phyloP scores from a whole-genome alignment of 306 rosid species.

The Mimosa pudica region DNA sequence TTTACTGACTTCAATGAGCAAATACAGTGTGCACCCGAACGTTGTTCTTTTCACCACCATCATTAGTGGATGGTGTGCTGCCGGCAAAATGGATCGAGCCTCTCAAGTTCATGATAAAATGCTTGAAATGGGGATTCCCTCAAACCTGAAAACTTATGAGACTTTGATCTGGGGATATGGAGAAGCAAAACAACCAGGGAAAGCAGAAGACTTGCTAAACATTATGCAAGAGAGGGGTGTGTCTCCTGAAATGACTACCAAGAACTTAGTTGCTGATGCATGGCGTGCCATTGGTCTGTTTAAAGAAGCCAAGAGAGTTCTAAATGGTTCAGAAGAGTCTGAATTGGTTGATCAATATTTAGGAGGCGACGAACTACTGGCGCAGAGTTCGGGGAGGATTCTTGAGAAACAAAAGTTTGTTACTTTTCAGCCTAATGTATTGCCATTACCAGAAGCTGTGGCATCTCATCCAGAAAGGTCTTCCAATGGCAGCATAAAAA shows the following conservation, averaged over 20 bases:
- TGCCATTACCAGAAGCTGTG: constrained; percentile 49
- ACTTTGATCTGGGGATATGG: constrained; percentile 97
- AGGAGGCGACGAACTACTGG: constrained; percentile 38
- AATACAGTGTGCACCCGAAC: constrained; percentile 66
- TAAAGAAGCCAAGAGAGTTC: constrained; percentile 59
- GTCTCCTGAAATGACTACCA: constrained; percentile 60
- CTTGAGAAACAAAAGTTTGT: constrained; percentile 46
- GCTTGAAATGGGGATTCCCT: constrained; percentile 56
- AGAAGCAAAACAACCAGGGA: constrained; percentile 91
- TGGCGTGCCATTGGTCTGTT: constrained; percentile 80
- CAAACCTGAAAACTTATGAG: constrained; percentile 84
- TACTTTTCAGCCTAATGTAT: constrained; percentile 49
- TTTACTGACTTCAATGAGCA: constrained; percentile 67
- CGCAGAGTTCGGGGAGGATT: constrained; percentile 45
- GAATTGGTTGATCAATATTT: constrained; percentile 24
- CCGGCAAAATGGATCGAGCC: constrained; percentile 85
- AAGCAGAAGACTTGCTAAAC: constrained; percentile 78
- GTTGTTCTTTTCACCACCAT: constrained; percentile 96
- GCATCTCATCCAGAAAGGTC: constrained; percentile 50
- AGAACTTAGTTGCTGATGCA: constrained; percentile 75
- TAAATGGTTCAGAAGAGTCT: constrained; percentile 45
- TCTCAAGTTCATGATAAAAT: constrained; percentile 56
- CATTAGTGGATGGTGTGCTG: constrained; percentile 88
- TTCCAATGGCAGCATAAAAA: constrained; percentile 51
- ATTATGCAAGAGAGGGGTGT: constrained; percentile 73